Conservation (phyloP, 2,329 filamentous ascomycete species). For the Didymella keratinophila region DNA sequence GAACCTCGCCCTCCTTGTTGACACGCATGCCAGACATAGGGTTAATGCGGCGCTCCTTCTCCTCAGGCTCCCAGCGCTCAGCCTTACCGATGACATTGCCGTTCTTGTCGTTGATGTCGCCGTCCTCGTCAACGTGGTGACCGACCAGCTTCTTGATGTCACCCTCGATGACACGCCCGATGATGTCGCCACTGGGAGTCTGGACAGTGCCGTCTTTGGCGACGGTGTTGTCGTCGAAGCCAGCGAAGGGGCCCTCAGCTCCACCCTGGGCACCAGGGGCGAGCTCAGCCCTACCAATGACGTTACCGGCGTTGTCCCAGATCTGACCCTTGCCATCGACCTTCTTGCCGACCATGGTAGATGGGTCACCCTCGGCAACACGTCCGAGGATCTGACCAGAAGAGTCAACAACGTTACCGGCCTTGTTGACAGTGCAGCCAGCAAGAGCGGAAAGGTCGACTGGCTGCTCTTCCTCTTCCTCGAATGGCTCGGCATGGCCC, state of each 20-base stretch:
- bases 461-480: slow-evolving; percentile 58
- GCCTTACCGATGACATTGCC: slow-evolving; percentile 62
- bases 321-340: slow-evolving; percentile 69
- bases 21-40: slow-evolving; percentile 65
- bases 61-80: slow-evolving; percentile 61
- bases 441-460: slow-evolving; percentile 67
- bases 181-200: slow-evolving; percentile 55
- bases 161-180: slow-evolving; percentile 60
- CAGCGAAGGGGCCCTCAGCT: slow-evolving; percentile 66
- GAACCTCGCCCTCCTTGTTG: slow-evolving; percentile 63
- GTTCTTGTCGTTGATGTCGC: slow-evolving; percentile 62
- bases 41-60: slow-evolving; percentile 64
- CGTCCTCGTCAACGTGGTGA: slow-evolving; percentile 61
- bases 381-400: slow-evolving; percentile 66
- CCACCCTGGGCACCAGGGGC: slow-evolving; percentile 59
- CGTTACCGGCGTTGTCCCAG: slow-evolving; percentile 69
- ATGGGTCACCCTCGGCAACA: slow-evolving; percentile 64
- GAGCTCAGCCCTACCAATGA: slow-evolving; percentile 66
- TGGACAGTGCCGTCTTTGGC: slow-evolving; percentile 65
- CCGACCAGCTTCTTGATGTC: slow-evolving; percentile 61
- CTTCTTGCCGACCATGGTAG: slow-evolving; percentile 66
- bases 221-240: slow-evolving; percentile 64
- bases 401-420: slow-evolving; percentile 67
- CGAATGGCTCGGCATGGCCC: slow-evolving; percentile 65
- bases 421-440: slow-evolving; percentile 70